Evolutionary conservation across 225 moss, liverwort and hornwort genomes (phyloP).

Genomic region (Lunularia cruciata): DNA sequence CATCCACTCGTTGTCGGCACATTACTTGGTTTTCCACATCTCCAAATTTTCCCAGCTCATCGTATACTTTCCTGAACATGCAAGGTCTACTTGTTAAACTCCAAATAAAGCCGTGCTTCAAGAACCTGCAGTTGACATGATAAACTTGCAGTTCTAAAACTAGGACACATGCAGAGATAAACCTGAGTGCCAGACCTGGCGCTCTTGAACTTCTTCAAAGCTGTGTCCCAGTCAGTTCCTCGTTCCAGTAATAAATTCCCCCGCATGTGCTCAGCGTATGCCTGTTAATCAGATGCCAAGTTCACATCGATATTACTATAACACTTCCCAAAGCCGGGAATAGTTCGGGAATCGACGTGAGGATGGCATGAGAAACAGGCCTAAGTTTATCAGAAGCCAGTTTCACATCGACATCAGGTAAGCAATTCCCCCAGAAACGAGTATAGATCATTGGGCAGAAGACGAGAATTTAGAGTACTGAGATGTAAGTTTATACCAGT

Average conservation of each 20-base stretch:
- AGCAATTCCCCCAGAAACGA: too few species aligned
- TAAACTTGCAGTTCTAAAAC: not conserved
- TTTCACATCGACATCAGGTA: too few species aligned
- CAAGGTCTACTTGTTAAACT: not conserved
- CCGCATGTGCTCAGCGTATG: conserved; percentile 90
- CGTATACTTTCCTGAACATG: conserved; percentile 70
- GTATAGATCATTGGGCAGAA: too few species aligned
- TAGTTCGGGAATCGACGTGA: too few species aligned
- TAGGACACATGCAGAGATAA: conserved; percentile 8
- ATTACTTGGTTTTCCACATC: conserved; percentile 92
- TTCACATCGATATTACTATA: not conserved
- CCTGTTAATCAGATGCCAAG: conserved; percentile 48
- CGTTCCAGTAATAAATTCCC: conserved; percentile 88
- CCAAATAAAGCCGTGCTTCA: not conserved
- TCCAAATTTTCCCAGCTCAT: conserved; percentile 84
- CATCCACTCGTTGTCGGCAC: conserved; percentile 92
- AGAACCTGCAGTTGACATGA: not conserved
- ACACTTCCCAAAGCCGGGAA: too few species aligned
- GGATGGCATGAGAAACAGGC: too few species aligned
- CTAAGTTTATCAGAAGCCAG: too few species aligned
- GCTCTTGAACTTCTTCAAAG: conserved; percentile 81
- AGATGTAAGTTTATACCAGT: too few species aligned
- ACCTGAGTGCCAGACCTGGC: conserved; percentile 57
- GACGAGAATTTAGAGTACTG: too few species aligned
- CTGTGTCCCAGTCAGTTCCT: conserved; percentile 95